Conservation (phyloP, 805 yeast genomes). For the Barnettozyma botsteinii region DNA sequence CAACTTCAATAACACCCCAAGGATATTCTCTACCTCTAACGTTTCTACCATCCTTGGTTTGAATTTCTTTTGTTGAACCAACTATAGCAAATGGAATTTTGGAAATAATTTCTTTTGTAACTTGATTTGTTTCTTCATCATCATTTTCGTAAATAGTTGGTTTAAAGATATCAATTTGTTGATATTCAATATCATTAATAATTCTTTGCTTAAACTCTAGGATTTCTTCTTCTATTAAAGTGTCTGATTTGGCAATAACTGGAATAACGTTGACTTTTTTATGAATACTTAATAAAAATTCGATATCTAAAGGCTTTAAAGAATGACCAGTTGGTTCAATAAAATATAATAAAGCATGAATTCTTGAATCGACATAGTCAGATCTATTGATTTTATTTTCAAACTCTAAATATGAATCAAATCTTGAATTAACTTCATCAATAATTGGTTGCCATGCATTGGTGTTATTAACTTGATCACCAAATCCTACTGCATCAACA, state of each 20-base stretch:
- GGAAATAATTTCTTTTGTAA: constrained; percentile 59
- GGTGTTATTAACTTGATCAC: constrained; percentile 77
- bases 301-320: constrained; percentile 81
- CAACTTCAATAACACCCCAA: constrained; percentile 96
- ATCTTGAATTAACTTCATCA: constrained; percentile 80
- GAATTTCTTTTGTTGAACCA: constrained; percentile 75
- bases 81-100: constrained; percentile 90
- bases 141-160: constrained; percentile 77
- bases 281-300: constrained; percentile 81
- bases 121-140: constrained; percentile 73
- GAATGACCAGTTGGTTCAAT: constrained; percentile 97
- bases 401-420: constrained; percentile 81
- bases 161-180: constrained; percentile 67
- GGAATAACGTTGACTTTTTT: constrained; percentile 92
- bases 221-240: constrained; percentile 84
- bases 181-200: constrained; percentile 66
- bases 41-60: constrained; percentile 62
- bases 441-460: constrained; percentile 87
- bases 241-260: constrained; percentile 90
- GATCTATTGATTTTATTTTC: constrained; percentile 81
- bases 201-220: constrained; percentile 69
- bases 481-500: constrained; percentile 91
- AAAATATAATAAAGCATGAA: constrained; percentile 90
- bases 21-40: constrained; percentile 94
- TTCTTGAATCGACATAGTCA: constrained; percentile 67